Base-by-base conservation (phyloP, 768 basidiomycete species). In the Megacollybia marginata region DNA sequence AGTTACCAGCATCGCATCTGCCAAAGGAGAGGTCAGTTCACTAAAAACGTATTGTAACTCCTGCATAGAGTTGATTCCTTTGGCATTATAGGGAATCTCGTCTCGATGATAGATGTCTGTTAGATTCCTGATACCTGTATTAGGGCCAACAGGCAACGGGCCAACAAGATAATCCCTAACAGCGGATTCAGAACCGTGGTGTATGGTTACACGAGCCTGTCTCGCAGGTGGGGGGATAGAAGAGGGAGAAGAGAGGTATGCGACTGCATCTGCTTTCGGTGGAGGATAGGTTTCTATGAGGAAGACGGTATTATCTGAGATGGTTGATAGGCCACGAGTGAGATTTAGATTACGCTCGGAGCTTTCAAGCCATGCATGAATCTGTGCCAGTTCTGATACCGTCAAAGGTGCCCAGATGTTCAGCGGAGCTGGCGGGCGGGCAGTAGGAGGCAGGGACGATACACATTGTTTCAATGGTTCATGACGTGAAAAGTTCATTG, bases 101-200 rank as follows among this genome's bases (percentile, higher is more conserved):
- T 70, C 67, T 13, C 70, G 66, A 50, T 79, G 77, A 57, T 79
- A 81, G 33, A 79, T 76, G 44, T 76, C 74, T 13, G 62, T 73
- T 50, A 78, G 61, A 15, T 62, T 62, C n/a, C 64, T 58, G 44
- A 82, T 62, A 2, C 38, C 58, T 5, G 79, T 78, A 13, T 60
- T 47, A 5, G 53, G 44, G 32, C 67, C 59, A 16, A 79, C 56
- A 5, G 81, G 80, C 9, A 83, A 65, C 1, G 82, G 82, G 0
- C 82, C 82, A 15, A 83, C 71, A 8, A 81, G 62, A 55, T 81
- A 80, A 55, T 82, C 78, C 49, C 63, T 67, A 33, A 81, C 70
- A n/a, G 63, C 56, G 5, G 53, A 52, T 11, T 55, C 58, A 10
- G 67, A 67, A 20, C 77, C 79, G 57, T 78, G 72, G 52, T 78